A percentile compares a stretch with the other conserved stretches of the same genome.
phyloP scores from a whole-genome alignment of 192 early-diverging fungal genomes.

The Coemansia guatemalensis region DNA sequence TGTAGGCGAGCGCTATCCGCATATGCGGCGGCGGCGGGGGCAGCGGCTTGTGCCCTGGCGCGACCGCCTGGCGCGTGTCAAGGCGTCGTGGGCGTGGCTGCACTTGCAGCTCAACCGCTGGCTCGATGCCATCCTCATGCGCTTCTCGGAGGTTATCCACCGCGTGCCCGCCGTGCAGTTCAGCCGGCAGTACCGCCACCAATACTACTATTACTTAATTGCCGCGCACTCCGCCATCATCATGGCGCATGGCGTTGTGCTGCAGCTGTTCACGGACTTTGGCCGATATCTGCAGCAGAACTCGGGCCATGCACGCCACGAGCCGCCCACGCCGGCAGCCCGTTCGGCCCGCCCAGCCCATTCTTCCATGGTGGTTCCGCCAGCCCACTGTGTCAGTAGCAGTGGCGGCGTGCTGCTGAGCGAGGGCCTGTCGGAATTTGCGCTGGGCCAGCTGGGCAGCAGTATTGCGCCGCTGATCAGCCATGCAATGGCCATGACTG shows the following conservation, averaged over 20 bases:
- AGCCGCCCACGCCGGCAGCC: neutral
- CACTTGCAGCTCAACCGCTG: conserved; percentile 55
- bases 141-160: conserved; percentile 49
- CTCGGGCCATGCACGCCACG: neutral
- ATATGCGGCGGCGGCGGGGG: conserved; percentile 25
- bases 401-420: conserved; percentile 23
- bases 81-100: conserved; percentile 52
- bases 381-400: neutral
- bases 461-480: conserved; percentile 46
- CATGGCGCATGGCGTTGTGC: conserved; percentile 51
- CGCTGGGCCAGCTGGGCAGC: conserved; percentile 43
- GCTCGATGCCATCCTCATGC: conserved; percentile 49
- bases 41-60: conserved; percentile 31
- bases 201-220: conserved; percentile 55
- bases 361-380: neutral
- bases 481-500: conserved; percentile 30
- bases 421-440: conserved; percentile 53
- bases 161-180: conserved; percentile 42
- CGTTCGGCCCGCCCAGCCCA: conserved; percentile 1
- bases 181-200: conserved; percentile 51
- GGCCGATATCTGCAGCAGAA: conserved; percentile 32
- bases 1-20: conserved; percentile 48
- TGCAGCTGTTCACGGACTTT: conserved; percentile 47
- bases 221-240: conserved; percentile 54
- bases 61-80: conserved; percentile 48